Evolutionary conservation across 768 basidiomycete species (phyloP), one percentile per base, ranked within the genome.

Genomic region (Leucocoprinus birnbaumii): DNA sequence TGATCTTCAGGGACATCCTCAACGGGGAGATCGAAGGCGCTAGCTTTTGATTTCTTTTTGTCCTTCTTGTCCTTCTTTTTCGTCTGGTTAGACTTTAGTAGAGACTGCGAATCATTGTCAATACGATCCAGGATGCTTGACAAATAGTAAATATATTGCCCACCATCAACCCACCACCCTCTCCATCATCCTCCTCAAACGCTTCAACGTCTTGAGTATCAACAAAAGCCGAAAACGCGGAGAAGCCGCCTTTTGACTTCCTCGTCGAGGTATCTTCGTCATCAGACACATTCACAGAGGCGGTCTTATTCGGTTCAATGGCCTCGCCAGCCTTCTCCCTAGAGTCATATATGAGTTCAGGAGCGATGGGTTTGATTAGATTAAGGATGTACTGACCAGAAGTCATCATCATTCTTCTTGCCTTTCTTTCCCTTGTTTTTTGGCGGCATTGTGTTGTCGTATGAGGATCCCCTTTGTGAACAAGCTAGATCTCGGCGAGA

Each of bases 351-450:
- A n/a, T n/a, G n/a, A n/a, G 52, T 53, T 48, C 35, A 53, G 54
- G 52, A 51, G 27, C 27, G 38, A 34, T 22, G 34, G 1, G 41
- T 43, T 43, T 19, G 40, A 44, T 25, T 35, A 24, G 31, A 53
- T 34, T 40, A 5, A 13, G 27, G 48, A 50, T 45, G 37, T 41
- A 55, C 73, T 57, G 58, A 91, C 93, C 93, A 96, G 73, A 80
- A 89, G 63, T 92, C 91, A 59, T 95, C 92, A 61, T 87, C 85
- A 42, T 75, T 76, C 63, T 84, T 87, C 74, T 94, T 94, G 26
- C 79, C 84, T 65, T 94, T 95, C 77, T 95, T 96, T 60, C 87
- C 93, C 66, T 92, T 92, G 66, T 76, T 79, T 68, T 81, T 83
- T 26, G 80, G 80, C 43, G 80, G 62, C 80, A 83, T 83, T 42